phyloP scores from a whole-genome alignment of 192 early-diverging fungal genomes.

The Coemansia sp. region DNA sequence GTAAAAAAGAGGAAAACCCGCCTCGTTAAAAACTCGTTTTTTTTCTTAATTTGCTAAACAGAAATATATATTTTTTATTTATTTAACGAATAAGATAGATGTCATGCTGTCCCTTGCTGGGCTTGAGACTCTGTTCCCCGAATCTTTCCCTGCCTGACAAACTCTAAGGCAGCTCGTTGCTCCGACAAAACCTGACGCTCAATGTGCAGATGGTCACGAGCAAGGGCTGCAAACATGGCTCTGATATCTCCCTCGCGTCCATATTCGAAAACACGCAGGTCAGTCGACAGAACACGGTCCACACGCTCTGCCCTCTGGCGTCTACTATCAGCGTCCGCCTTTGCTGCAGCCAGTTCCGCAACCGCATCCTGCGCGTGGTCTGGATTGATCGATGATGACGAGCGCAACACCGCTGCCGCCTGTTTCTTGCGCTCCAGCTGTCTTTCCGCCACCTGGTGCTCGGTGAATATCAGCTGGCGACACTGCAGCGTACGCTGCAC shows the following conservation, averaged over 20 bases:
- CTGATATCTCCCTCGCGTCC: conserved; percentile 41
- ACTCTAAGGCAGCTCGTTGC: conserved; percentile 41
- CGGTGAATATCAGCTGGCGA: conserved; percentile 52
- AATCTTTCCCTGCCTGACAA: conserved; percentile 18
- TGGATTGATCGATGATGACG: conserved; percentile 44
- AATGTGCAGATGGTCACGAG: conserved; percentile 39
- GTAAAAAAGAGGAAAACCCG: no score
- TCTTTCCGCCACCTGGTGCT: conserved; percentile 50
- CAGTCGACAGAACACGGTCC: conserved; percentile 44
- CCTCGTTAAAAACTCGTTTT: no score
- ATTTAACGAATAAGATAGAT: not conserved
- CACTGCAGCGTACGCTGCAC: conserved; percentile 48
- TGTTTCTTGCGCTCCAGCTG: conserved; percentile 55
- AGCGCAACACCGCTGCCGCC: conserved; percentile 49
- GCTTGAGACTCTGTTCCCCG: not conserved
- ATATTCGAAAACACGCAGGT: conserved; percentile 43
- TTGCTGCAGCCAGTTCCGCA: conserved; percentile 44
- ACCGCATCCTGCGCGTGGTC: conserved; percentile 51
- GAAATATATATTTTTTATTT: no score
- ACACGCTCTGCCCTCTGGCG: conserved; percentile 45
- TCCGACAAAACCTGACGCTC: conserved; percentile 49
- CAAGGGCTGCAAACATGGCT: conserved; percentile 43
- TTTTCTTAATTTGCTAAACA: no score
- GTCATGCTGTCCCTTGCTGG: not conserved
- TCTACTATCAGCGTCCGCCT: conserved; percentile 46